Evolutionary conservation across 495 filamentous ascomycete genomes (phyloP).

Genomic region (Collariella sp.): DNA sequence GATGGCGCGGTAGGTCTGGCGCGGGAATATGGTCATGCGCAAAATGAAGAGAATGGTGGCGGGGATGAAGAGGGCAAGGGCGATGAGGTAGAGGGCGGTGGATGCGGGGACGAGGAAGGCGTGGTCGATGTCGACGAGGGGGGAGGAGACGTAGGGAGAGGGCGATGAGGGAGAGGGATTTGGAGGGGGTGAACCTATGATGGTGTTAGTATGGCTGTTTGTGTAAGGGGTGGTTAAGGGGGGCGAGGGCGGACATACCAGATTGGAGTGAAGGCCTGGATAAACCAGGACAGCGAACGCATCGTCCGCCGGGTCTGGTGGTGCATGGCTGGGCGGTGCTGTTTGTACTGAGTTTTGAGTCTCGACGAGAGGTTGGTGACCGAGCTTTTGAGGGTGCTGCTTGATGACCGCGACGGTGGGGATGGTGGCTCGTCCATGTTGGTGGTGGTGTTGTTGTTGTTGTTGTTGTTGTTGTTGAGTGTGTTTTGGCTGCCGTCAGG

Average conservation of each 20-base stretch:
- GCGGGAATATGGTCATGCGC: constrained; percentile 1
- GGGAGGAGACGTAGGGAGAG: constrained; percentile 12
- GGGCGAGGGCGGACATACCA: not conserved
- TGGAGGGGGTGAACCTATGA: constrained; percentile 13
- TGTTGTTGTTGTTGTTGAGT: not conserved
- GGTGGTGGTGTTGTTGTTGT: too few relatives aligned
- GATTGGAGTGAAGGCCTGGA: not conserved
- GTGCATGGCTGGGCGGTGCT: not conserved
- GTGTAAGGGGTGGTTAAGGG: not conserved
- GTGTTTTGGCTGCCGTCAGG: not conserved
- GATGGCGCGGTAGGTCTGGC: not conserved
- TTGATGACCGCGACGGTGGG: not conserved
- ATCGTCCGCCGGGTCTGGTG: not conserved
- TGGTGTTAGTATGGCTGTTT: too few relatives aligned
- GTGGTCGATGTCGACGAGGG: not conserved
- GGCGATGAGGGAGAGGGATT: constrained; percentile 4
- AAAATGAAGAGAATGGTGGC: constrained; percentile 5
- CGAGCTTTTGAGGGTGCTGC: not conserved
- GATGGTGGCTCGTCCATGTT: not conserved
- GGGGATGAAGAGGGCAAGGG: constrained; percentile 6
- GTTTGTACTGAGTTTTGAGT: not conserved
- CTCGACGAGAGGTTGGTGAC: not conserved
- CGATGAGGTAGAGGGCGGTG: constrained; percentile 5
- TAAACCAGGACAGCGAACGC: not conserved
- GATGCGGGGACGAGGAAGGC: not conserved